A percentile compares a stretch with the other conserved stretches of the same genome.
Evolutionary conservation across 2,329 filamentous ascomycete species (phyloP).

Genomic region (Colletotrichum aenigma): DNA sequence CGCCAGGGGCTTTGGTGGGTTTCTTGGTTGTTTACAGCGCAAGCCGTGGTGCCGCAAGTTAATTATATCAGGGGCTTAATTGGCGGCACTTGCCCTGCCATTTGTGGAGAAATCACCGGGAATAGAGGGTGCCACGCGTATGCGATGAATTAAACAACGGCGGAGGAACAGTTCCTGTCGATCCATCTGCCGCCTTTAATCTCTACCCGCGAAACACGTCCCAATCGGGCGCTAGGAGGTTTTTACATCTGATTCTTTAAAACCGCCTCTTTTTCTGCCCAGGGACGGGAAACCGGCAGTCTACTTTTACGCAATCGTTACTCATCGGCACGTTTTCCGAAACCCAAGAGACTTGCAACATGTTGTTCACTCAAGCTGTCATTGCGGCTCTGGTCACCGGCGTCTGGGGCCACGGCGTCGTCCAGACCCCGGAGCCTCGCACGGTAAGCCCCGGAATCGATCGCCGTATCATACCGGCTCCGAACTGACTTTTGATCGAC

Average conservation of each 20-base stretch:
- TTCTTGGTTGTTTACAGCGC: neutral
- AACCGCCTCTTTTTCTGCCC: neutral
- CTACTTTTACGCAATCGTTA: neutral
- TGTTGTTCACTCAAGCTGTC: conserved; percentile 4
- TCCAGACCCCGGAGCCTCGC: conserved; percentile 10
- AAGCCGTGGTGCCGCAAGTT: neutral
- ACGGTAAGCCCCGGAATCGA: neutral
- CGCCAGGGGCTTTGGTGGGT: neutral
- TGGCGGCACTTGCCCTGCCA: neutral
- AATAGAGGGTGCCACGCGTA: neutral
- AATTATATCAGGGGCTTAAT: neutral
- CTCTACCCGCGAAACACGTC: neutral
- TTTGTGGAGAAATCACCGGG: neutral
- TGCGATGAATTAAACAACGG: neutral
- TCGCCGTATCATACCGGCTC: too few species aligned
- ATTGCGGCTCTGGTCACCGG: conserved; percentile 3
- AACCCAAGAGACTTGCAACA: neutral
- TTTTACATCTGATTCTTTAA: neutral
- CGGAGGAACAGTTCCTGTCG: neutral
- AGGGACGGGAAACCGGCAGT: neutral
- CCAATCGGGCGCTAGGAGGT: neutral
- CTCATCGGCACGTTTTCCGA: neutral
- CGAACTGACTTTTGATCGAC: neutral
- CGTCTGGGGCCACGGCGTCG: conserved; percentile 8
- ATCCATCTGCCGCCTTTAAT: conserved; percentile 10